phyloP scores from a whole-genome alignment of 1,284 basidiomycete genomes.

The Boletus sp. region DNA sequence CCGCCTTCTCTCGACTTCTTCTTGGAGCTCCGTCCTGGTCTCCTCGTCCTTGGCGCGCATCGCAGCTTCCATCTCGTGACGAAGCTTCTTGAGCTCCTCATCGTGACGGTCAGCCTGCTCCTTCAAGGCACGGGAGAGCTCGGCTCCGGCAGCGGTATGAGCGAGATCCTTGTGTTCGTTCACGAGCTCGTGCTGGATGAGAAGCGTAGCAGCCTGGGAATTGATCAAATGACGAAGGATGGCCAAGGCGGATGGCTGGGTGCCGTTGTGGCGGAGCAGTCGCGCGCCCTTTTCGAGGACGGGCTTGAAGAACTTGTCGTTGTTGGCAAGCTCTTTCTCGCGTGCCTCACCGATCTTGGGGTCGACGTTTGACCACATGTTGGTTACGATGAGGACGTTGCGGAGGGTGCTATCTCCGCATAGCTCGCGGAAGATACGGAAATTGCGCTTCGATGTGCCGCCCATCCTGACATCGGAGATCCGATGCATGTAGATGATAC shows the following conservation, averaged over 20 bases:
- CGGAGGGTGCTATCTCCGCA: conserved; percentile 47
- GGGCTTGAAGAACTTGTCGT: conserved; percentile 42
- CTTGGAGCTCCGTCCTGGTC: conserved; percentile 35
- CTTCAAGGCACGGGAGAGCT: conserved; percentile 36
- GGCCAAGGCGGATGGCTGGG: conserved; percentile 26
- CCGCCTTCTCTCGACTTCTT: conserved; percentile 35
- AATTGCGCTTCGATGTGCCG: conserved; percentile 49
- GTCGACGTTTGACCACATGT: conserved; percentile 46
- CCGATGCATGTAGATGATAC: conserved; percentile 53
- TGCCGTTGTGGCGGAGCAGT: conserved; percentile 35
- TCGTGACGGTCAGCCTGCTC: conserved; percentile 35
- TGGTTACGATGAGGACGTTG: conserved; percentile 49
- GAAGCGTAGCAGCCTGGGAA: conserved; percentile 33
- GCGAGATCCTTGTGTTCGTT: conserved; percentile 38
- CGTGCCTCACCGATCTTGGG: conserved; percentile 34
- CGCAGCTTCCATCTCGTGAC: conserved; percentile 37
- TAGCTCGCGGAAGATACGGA: conserved; percentile 47
- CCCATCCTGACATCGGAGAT: conserved; percentile 51
- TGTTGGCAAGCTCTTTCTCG: conserved; percentile 34
- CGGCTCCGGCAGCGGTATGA: conserved; percentile 40
- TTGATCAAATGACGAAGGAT: conserved; percentile 34
- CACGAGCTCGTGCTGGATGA: conserved; percentile 42
- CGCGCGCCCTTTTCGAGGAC: conserved; percentile 41
- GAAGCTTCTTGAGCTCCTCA: conserved; percentile 34
- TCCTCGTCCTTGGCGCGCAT: conserved; percentile 39